phyloP scores from a whole-genome alignment of 2,329 filamentous ascomycete genomes.

The Phyllosticta capitalensis region DNA sequence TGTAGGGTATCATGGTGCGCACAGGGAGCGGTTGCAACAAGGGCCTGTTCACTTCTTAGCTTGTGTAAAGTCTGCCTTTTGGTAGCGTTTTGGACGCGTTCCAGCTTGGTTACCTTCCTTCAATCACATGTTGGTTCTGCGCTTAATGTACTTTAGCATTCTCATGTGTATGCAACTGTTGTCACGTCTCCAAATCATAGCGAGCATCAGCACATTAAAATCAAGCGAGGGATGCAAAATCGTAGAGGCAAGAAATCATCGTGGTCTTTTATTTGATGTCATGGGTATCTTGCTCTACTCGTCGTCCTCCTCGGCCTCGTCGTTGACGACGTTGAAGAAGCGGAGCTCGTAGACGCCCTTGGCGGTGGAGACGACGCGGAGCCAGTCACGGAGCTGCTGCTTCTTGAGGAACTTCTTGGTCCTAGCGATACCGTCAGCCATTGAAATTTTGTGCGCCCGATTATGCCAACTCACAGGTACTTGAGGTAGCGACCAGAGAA shows the following conservation, averaged over 20 bases:
- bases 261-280: not conserved
- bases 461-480: conserved; percentile 69
- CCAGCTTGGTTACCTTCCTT: not conserved
- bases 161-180: not conserved
- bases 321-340: conserved; percentile 99
- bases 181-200: not conserved
- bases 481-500: conserved; percentile 99
- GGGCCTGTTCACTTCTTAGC: not conserved
- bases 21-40: not conserved
- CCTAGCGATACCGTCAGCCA: conserved; percentile 37
- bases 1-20: not conserved
- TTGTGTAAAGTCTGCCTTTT: not conserved
- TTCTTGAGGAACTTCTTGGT: conserved; percentile 99
- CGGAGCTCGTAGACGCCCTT: conserved; percentile 99
- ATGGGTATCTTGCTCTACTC: conserved; percentile 55
- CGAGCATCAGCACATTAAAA: not conserved
- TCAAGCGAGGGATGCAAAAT: not conserved
- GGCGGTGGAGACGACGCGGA: conserved; percentile 94
- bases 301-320: conserved; percentile 95
- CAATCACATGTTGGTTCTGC: not conserved
- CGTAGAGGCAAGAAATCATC: not conserved
- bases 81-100: not conserved
- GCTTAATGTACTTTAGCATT: not conserved
- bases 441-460: not conserved
- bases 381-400: conserved; percentile 99